Percentiles rank a stretch among this genome's conserved stretches.
Conservation (phyloP, 805 yeast genomes). For the Metschnikowia anglica region DNA sequence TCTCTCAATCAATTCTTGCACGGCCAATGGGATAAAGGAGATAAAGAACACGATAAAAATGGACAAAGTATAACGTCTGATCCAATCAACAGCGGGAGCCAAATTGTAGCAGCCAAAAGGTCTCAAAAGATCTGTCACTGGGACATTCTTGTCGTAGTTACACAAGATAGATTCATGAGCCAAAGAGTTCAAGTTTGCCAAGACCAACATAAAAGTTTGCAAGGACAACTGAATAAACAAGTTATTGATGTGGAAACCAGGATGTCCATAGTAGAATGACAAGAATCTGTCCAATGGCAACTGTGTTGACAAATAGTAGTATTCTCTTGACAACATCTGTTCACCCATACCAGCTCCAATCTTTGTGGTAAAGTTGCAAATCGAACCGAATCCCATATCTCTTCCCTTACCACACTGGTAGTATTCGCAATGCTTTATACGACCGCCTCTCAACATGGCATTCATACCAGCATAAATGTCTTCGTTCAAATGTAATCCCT, state of each 20-base stretch:
- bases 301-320: slow-evolving; percentile 74
- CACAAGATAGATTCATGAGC: slow-evolving; percentile 63
- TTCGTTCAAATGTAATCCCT: slow-evolving; percentile 78
- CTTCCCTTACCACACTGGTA: slow-evolving; percentile 86
- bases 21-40: slow-evolving; percentile 71
- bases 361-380: slow-evolving; percentile 76
- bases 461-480: slow-evolving; percentile 87
- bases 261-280: slow-evolving; percentile 81
- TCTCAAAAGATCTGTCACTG: slow-evolving; percentile 57
- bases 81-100: slow-evolving; percentile 71
- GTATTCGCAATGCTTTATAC: slow-evolving; percentile 80
- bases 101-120: slow-evolving; percentile 75
- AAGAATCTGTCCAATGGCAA: slow-evolving; percentile 75
- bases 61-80: slow-evolving; percentile 68
- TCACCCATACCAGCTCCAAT: slow-evolving; percentile 93
- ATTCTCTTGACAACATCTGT: slow-evolving; percentile 79
- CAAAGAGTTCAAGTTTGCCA: slow-evolving; percentile 61
- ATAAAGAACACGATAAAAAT: slow-evolving; percentile 72
- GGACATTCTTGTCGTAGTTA: slow-evolving; percentile 54
- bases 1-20: slow-evolving; percentile 74
- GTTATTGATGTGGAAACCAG: slow-evolving; percentile 82
- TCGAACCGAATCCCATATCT: slow-evolving; percentile 81
- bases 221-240: slow-evolving; percentile 68
- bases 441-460: slow-evolving; percentile 75
- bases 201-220: slow-evolving; percentile 53